Conservation (phyloP, 768 basidiomycete species). For the Hygrophorus pudorinus region DNA sequence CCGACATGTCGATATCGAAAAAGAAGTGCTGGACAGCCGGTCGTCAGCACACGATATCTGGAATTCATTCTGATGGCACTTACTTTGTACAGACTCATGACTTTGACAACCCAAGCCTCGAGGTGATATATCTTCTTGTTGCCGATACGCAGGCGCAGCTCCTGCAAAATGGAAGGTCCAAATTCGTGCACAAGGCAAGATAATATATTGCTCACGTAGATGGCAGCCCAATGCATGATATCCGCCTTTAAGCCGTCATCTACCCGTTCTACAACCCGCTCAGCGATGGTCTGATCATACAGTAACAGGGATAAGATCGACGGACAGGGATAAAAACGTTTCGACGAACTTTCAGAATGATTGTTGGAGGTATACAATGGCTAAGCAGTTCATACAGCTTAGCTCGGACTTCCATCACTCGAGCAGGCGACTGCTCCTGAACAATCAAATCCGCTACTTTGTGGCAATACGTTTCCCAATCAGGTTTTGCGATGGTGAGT, state of each 20-base stretch:
- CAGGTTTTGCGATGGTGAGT: slow-evolving; percentile 87
- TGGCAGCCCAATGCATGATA: slow-evolving; percentile 96
- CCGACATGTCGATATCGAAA: slow-evolving; percentile 50
- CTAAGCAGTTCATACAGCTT: slow-evolving; percentile 94
- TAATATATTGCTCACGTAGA: slow-evolving; percentile 58
- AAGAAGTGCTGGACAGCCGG: slow-evolving; percentile 41
- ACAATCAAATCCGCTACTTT: slow-evolving; percentile 89
- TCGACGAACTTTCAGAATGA: slow-evolving; percentile 73
- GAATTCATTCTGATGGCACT: slow-evolving; percentile 3
- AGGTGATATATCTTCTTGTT: slow-evolving; percentile 87
- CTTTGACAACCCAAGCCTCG: slow-evolving; percentile 95
- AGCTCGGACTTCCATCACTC: slow-evolving; percentile 83
- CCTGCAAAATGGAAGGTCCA: slow-evolving; percentile 37
- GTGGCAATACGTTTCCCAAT: slow-evolving; percentile 96
- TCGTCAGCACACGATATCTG: slow-evolving; percentile 4
- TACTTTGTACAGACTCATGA: slow-evolving; percentile 88
- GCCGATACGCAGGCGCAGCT: slow-evolving; percentile 92
- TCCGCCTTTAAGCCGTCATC: slow-evolving; percentile 88
- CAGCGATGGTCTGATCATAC: slow-evolving; percentile 93
- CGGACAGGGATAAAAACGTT: neutral
- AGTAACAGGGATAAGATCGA: slow-evolving; percentile 5
- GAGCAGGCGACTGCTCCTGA: slow-evolving; percentile 78
- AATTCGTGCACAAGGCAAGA: neutral
- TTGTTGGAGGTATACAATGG: slow-evolving; percentile 92
- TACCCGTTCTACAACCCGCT: slow-evolving; percentile 75